These are phyloP conservation scores for Orbilia brochopaga DNA, from an alignment of 2,329 filamentous ascomycete genomes.

Conservation along the genomic window DNA sequence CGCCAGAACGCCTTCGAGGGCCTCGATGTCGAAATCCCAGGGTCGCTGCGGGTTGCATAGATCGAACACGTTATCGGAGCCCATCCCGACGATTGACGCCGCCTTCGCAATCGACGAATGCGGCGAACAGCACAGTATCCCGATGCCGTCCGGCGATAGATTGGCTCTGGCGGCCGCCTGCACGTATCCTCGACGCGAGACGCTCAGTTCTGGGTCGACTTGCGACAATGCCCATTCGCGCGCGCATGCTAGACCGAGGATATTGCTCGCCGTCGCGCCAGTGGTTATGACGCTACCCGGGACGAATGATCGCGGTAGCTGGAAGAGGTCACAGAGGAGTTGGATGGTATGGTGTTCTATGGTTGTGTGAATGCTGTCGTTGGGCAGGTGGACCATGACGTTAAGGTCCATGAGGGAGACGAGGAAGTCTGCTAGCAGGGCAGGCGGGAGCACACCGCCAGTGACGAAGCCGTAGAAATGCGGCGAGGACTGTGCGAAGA, in stretches of 20 bases:
- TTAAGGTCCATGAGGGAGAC: conserved; percentile 83
- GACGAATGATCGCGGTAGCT: conserved; percentile 70
- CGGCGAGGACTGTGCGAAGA: conserved; percentile 39
- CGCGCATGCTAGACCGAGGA: conserved; percentile 71
- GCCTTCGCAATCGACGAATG: conserved; percentile 87
- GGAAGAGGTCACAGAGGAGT: conserved; percentile 72
- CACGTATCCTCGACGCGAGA: conserved; percentile 74
- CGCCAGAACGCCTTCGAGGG: conserved; percentile 67
- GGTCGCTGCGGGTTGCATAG: conserved; percentile 64
- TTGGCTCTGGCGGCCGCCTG: conserved; percentile 70
- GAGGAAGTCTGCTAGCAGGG: conserved; percentile 81
- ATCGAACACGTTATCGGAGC: conserved; percentile 70
- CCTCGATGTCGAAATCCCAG: conserved; percentile 72
- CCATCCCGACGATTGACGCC: conserved; percentile 79
- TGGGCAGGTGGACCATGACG: conserved; percentile 78
- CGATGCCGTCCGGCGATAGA: conserved; percentile 68
- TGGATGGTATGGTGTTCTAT: conserved; percentile 75
- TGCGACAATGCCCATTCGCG: conserved; percentile 68
- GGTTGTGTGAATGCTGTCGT: conserved; percentile 75
- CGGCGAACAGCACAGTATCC: conserved; percentile 78
- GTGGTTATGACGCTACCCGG: conserved; percentile 63
- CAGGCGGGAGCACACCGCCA: conserved; percentile 78
- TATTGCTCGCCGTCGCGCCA: conserved; percentile 70
- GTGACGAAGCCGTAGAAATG: conserved; percentile 49
- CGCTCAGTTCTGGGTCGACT: conserved; percentile 57